phyloP scores from a whole-genome alignment of 345 rosid genomes.

The Iberis pinnata region DNA sequence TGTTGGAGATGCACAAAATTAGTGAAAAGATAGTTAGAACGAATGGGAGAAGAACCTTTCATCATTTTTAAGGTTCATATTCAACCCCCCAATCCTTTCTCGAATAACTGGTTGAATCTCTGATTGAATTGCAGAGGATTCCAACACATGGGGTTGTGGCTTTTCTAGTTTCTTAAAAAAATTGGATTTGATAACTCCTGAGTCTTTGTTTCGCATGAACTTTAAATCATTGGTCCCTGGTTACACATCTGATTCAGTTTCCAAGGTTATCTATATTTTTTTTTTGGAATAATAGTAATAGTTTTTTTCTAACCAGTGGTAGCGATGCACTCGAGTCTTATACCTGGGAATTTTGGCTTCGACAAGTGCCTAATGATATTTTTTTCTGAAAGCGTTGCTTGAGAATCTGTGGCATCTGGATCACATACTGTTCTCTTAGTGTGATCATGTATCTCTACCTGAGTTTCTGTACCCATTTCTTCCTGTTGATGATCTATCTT shows the following conservation, averaged over 20 bases:
- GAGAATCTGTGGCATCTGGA: slow-evolving; percentile 23
- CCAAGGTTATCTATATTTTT: neutral
- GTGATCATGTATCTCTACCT: slow-evolving; percentile 13
- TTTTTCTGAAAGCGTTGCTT: slow-evolving; percentile 18
- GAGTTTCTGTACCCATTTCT: slow-evolving; percentile 22
- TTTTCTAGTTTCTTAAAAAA: slow-evolving; percentile 33
- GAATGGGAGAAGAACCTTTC: slow-evolving; percentile 5
- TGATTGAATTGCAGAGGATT: slow-evolving; percentile 25
- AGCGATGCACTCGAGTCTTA: slow-evolving; percentile 26
- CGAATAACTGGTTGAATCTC: slow-evolving; percentile 28
- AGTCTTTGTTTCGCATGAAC: slow-evolving; percentile 30
- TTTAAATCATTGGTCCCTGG: slow-evolving; percentile 20
- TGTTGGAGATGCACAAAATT: slow-evolving; percentile 13
- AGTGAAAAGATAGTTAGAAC: slow-evolving; percentile 5
- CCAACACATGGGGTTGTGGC: neutral
- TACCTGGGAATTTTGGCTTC: slow-evolving; percentile 25
- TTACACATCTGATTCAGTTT: neutral
- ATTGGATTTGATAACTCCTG: slow-evolving; percentile 34
- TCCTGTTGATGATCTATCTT: slow-evolving; percentile 26
- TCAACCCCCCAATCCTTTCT: slow-evolving; percentile 27
- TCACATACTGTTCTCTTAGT: slow-evolving; percentile 17
- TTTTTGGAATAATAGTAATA: neutral
- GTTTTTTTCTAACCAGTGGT: slow-evolving; percentile 19
- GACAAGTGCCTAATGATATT: slow-evolving; percentile 4
- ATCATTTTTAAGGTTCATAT: slow-evolving; percentile 16